Conservation (phyloP, 805 yeast genomes). For the Sporopachydermia lactativora region DNA sequence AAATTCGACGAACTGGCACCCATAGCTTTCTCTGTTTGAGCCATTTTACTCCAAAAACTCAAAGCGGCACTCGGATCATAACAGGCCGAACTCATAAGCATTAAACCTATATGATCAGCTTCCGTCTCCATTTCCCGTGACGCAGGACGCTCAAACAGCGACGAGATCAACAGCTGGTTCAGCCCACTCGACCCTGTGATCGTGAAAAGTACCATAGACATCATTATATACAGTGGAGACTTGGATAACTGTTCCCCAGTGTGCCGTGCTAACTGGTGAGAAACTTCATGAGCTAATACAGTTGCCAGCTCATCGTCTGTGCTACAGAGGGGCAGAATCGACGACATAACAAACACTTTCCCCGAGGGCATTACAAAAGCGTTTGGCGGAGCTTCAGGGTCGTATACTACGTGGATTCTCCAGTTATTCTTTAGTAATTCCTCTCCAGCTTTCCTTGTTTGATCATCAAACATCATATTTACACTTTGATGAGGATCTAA, state of each 20-base stretch:
- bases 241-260: constrained; percentile 70
- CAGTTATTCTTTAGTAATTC: constrained; percentile 35
- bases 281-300: constrained; percentile 82
- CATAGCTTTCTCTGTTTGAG: constrained; percentile 24
- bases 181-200: constrained; percentile 45
- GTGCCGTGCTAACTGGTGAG: constrained; percentile 90
- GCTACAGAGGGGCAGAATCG: constrained; percentile 62
- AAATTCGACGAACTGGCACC: constrained; percentile 12
- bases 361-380: constrained; percentile 97
- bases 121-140: constrained; percentile 91
- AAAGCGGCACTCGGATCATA: constrained; percentile 66
- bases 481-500: constrained; percentile 23
- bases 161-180: constrained; percentile 36
- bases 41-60: constrained; percentile 75
- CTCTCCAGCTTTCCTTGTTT: neutral
- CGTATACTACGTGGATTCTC: constrained; percentile 70
- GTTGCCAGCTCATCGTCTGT: constrained; percentile 93
- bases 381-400: constrained; percentile 69
- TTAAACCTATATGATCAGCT: constrained; percentile 89
- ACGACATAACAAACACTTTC: constrained; percentile 77
- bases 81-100: constrained; percentile 86
- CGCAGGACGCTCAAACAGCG: constrained; percentile 63
- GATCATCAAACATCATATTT: constrained; percentile 12
- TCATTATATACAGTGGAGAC: constrained; percentile 51
- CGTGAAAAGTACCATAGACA: constrained; percentile 40